Base-by-base conservation (phyloP, 495 filamentous ascomycete genomes). In the Neurospora sp. region DNA sequence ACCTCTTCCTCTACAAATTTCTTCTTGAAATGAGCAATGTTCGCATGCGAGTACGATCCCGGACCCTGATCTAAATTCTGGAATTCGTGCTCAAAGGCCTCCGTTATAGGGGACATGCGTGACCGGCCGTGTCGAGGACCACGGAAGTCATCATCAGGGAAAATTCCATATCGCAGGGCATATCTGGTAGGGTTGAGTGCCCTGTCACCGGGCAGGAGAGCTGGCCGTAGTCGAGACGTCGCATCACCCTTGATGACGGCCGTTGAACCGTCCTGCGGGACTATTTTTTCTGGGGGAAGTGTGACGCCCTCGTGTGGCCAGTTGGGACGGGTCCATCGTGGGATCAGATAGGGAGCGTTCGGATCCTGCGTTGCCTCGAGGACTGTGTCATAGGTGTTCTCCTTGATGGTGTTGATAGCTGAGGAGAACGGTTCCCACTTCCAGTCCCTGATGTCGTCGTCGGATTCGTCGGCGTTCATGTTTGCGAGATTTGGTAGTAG, bases 141-240 rank as follows among this genome's bases (percentile, higher is more conserved):
- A 18, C 27, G 54, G 14, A 31, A 66, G 54, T 66, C 54, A 66
- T 66, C 76, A 23, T 78, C 77, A 1, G 76, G 76, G 23, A 79
- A 74, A 12, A 84, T 82, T 4, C 82, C 82, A 35, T 75, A 83
- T 1, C 81, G 78, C 27, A 40, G 70, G 10, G 82, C 81, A 69
- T 79, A 84, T 2, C 72, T 59, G 2, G 82, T 83, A 14, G 82
- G 81, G 4, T 74, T 72, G 6, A 70, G 73, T 8, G 73, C 8
- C 0, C 4, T 12, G 46, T 84, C 82, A 1, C 35, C 11, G 1
- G 72, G 35, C 7, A 76, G 76, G 12, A 84, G 31, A 3, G 82
- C 82, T n/a, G 82, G 82, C 11, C 76, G 75, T 10, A 82, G 0
- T 5, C 54, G 66, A 10, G 44, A 40, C 5, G 76, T 42, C 8